Percentiles rank a stretch among this genome's conserved stretches.
Conservation (phyloP, 257 asterid genomes). For the Pogostemon cablin region DNA sequence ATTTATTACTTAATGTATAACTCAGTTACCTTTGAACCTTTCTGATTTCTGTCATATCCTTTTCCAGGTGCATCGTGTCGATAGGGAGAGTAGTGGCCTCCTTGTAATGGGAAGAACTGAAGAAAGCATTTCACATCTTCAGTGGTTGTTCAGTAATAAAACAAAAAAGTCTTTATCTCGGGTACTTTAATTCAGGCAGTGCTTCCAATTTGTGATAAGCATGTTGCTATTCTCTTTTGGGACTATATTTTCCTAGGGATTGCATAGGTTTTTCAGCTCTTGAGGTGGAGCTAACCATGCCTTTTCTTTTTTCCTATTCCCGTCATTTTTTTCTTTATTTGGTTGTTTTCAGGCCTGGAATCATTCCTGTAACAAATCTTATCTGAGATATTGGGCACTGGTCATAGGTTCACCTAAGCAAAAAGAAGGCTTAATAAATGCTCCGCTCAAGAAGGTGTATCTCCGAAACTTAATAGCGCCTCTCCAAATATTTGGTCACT, state of each 20-base stretch:
- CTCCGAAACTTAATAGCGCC: constrained; percentile 14
- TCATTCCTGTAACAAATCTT: constrained; percentile 64
- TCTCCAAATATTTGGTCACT: constrained; percentile 22
- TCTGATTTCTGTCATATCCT: constrained; percentile 23
- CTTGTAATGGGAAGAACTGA: constrained; percentile 86
- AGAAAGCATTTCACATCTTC: constrained; percentile 81
- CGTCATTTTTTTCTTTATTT: neutral
- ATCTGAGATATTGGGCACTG: constrained; percentile 86
- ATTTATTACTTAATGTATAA: neutral
- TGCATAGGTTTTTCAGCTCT: neutral
- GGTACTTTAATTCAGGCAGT: constrained; percentile 48
- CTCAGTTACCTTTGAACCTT: neutral
- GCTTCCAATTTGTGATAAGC: constrained; percentile 10
- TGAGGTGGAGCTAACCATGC: neutral
- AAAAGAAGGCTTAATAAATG: constrained; percentile 76
- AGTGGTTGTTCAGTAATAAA: constrained; percentile 70
- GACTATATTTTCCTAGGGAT: neutral
- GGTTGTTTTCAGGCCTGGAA: constrained; percentile 60
- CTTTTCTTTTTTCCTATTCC: neutral
- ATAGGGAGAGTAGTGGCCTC: constrained; percentile 95
- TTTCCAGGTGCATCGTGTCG: constrained; percentile 88
- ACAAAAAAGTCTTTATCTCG: constrained; percentile 56
- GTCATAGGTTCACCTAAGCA: constrained; percentile 91
- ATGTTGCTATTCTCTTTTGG: neutral
- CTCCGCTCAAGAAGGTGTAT: constrained; percentile 81